Base-by-base conservation (phyloP, 768 basidiomycete genomes). In the Pisolithus microcarpus region DNA sequence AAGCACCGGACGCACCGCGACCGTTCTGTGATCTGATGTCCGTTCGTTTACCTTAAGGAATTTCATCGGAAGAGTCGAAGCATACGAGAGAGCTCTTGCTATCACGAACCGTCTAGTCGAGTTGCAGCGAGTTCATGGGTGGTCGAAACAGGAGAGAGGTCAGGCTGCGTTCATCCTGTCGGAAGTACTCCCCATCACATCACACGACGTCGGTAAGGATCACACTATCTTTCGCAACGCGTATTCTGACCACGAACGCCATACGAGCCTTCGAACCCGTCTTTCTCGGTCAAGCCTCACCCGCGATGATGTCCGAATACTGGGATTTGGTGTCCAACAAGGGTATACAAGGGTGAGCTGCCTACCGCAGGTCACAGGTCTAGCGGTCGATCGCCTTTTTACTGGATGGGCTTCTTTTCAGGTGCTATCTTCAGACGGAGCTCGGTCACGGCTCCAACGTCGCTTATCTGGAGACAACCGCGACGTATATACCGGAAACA, bases 361-460 rank as follows among this genome's bases (percentile, higher is more conserved):
- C 30, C 30, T 31, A 34, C 7, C 28, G 6, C 10, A 34, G 18
- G 38, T 43, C 24, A 34, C 50, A 19, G 21, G n/a, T n/a, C n/a
- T n/a, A n/a, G n/a, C n/a, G n/a, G n/a, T n/a, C n/a, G n/a, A n/a
- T n/a, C n/a, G n/a, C n/a, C n/a, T n/a, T n/a, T n/a, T n/a, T n/a
- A n/a, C n/a, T n/a, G n/a, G n/a, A n/a, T n/a, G n/a, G n/a, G n/a
- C n/a, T n/a, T n/a, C n/a, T n/a, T n/a, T n/a, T n/a, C n/a, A 72
- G 84, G 2, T 84, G 82, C 52, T 87, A 87, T 65, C 68, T 86
- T 28, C 85, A 90, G 60, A 89, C 87, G 0, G 87, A 90, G 58
- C 80, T 89, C 5, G 87, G 78, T 0, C 88, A 91, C 52, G 88
- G 88, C 16, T 81, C 81, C 1, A 86, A 87, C 57, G 83, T 91